These are phyloP conservation scores for Amphibolis antarctica DNA, from an alignment of 106 monocot species.

Conservation along the genomic window DNA sequence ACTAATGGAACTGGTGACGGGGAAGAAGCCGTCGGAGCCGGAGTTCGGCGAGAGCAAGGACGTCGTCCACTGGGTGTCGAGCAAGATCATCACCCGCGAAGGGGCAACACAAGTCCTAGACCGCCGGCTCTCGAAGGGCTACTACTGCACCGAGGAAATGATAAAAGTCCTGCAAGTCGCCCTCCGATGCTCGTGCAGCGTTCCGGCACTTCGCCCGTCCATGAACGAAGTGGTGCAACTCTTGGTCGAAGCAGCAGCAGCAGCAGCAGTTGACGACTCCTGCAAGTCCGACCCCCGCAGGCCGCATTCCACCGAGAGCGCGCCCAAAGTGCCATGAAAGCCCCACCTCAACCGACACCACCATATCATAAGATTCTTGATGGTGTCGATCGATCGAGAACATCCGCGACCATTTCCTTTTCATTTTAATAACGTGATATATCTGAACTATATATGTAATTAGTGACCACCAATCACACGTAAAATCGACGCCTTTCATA, in stretches of 20 bases:
- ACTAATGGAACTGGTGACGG: slow-evolving; percentile 87
- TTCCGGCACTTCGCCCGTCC: slow-evolving; percentile 49
- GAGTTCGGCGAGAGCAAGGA: slow-evolving; percentile 82
- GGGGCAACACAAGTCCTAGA: slow-evolving; percentile 52
- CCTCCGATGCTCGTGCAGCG: slow-evolving; percentile 59
- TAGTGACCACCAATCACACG: no score
- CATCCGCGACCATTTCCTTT: no score
- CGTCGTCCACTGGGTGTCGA: slow-evolving; percentile 59
- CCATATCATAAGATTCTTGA: no score
- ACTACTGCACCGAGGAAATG: slow-evolving; percentile 72
- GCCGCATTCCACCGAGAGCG: slow-evolving; percentile 27
- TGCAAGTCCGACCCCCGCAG: slow-evolving; percentile 22
- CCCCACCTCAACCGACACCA: no score
- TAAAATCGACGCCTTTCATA: no score
- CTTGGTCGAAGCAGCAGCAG: slow-evolving; percentile 38
- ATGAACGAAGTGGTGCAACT: slow-evolving; percentile 91
- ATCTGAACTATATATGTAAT: no score
- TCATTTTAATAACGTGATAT: no score
- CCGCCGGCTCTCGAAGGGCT: slow-evolving; percentile 31
- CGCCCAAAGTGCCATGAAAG: slow-evolving; percentile 22
- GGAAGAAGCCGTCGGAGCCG: slow-evolving; percentile 67
- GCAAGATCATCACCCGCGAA: slow-evolving; percentile 38
- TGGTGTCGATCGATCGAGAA: no score
- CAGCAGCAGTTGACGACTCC: no score
- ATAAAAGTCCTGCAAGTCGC: slow-evolving; percentile 49